Evolutionary conservation across 441 rosid species (phyloP), one percentile per base, ranked within the genome.

Genomic region (Jatropha multifida): DNA sequence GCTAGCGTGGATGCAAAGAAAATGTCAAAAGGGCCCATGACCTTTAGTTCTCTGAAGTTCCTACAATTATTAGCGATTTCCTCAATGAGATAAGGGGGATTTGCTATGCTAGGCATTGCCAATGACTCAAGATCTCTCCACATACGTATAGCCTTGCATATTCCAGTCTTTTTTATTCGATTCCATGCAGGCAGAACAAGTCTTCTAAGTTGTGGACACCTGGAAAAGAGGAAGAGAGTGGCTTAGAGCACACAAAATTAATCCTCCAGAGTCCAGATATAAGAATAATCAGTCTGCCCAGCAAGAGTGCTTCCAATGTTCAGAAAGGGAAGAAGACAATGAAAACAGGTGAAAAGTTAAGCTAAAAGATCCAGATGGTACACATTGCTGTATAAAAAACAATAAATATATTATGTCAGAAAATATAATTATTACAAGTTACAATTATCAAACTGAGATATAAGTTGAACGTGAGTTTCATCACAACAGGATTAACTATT

Each of bases 131-230:
- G 98, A 80, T 90, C 88, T 73, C 65, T 85, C 98, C 97, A 95
- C 72, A 72, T 75, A 6, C 77, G 80, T 82, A 93, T 86, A 1
- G 98, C 94, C 74, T 80, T 85, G 89, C 94, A 89, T 72, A 95
- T 91, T 54, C 89, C 92, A 0, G 89, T 84, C 83, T 81, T 86
- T 78, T 89, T 90, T 80, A 95, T 88, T 79, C 92, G 84, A 83
- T 93, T 94, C 97, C 96, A 91, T 23, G 97, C 98, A 1, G 95
- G 97, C 74, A 92, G 56, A 44, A 94, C 95, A 13, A 94, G 82
- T 40, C 91, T 85, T 74, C 78, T 86, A 74, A 94, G 83, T 17
- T 68, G 79, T 2, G 92, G 95, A 76, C 90, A 87, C 88, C 97
- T 91, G 80, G 76, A 65, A 63, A 44, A 32, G 68, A 61, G 68